These are phyloP conservation scores for Astrothelium subdiscretum DNA, from an alignment of 495 filamentous ascomycete genomes.

Conservation along the genomic window DNA sequence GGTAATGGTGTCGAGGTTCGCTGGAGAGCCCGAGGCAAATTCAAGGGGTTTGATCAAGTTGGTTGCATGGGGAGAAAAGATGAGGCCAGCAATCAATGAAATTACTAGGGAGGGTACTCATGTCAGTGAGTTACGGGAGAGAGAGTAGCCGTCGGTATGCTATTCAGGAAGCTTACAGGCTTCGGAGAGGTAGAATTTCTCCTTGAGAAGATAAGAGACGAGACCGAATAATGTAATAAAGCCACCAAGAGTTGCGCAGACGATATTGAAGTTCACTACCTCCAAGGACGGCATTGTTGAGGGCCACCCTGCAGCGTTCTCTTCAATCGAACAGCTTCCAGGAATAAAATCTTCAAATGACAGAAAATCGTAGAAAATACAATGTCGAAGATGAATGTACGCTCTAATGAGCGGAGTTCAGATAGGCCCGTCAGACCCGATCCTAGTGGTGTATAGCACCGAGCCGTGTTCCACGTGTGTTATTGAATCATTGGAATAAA, in stretches of 20 bases:
- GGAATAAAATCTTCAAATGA: background rate
- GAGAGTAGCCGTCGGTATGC: background rate
- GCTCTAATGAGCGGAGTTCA: background rate
- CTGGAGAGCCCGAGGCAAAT: constrained; percentile 54
- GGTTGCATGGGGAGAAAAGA: constrained; percentile 64
- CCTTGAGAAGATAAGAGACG: constrained; percentile 81
- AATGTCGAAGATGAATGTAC: background rate
- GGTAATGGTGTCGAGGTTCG: constrained; percentile 53
- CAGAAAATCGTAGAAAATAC: background rate
- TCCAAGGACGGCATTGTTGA: constrained; percentile 62
- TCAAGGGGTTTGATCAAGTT: constrained; percentile 67
- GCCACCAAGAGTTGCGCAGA: constrained; percentile 69
- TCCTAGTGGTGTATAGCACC: background rate
- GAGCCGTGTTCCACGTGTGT: constrained; percentile 7
- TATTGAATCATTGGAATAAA: constrained; percentile 17
- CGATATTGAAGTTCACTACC: constrained; percentile 79
- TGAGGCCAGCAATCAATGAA: constrained; percentile 65
- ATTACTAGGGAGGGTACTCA: constrained; percentile 47
- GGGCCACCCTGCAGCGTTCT: background rate
- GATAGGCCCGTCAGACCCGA: background rate
- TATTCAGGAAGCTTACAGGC: constrained; percentile 48
- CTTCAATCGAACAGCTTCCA: background rate
- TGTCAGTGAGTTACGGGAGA: constrained; percentile 1
- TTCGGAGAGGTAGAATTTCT: constrained; percentile 85
- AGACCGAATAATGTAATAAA: constrained; percentile 83